Conservation (phyloP, 2,329 filamentous ascomycete genomes). For the Aspergillus sp. region DNA sequence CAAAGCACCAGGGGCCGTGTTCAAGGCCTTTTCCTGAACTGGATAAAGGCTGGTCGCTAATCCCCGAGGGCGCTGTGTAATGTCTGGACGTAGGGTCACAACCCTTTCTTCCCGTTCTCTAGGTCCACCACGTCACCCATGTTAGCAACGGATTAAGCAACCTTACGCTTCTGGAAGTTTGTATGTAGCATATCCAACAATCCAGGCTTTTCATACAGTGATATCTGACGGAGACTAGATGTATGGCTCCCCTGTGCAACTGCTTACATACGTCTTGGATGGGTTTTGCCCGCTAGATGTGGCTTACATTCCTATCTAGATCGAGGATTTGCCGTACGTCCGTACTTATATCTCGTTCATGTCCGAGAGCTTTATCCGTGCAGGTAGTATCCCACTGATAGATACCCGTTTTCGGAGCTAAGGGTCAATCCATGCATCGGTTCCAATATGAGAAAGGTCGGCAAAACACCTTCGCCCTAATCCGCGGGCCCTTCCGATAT, state of each 20-base stretch:
- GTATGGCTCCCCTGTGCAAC: neutral
- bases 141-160: neutral
- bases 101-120: neutral
- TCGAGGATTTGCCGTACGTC: neutral
- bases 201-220: neutral
- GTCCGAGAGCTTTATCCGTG: neutral
- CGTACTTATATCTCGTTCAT: neutral
- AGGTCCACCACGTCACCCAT: neutral
- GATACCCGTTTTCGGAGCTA: neutral
- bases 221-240: neutral
- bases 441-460: neutral
- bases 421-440: neutral
- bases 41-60: neutral
- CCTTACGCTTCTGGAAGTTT: neutral
- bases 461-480: neutral
- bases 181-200: neutral
- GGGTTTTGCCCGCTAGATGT: neutral
- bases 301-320: neutral
- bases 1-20: neutral
- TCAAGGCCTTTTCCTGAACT: neutral
- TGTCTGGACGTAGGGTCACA: neutral
- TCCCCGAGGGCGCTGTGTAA: neutral
- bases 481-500: neutral
- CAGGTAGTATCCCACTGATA: neutral
- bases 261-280: neutral